A percentile compares a stretch with the other conserved stretches of the same genome.
These are phyloP conservation scores for Daldinia vernicosa DNA, from an alignment of 495 filamentous ascomycete genomes.

Conservation along the genomic window DNA sequence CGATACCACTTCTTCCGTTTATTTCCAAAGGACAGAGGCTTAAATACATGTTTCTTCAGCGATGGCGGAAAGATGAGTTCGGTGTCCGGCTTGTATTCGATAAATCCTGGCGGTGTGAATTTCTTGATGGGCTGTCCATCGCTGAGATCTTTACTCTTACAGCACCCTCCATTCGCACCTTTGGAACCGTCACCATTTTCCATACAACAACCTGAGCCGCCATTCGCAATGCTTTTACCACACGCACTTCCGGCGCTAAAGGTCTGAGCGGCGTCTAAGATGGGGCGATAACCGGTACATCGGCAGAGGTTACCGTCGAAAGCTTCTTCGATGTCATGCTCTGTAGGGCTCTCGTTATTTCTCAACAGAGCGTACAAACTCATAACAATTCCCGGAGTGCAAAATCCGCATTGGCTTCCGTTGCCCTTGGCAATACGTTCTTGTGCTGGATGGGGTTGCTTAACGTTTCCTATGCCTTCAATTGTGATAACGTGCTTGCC, in stretches of 20 bases:
- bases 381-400: conserved; percentile 98
- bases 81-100: conserved; percentile 90
- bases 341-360: conserved; percentile 72
- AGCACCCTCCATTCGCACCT: conserved; percentile 63
- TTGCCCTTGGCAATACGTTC: conserved; percentile 84
- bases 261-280: conserved; percentile 88
- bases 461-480: conserved; percentile 93
- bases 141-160: conserved; percentile 58
- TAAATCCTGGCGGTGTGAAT: conserved; percentile 86
- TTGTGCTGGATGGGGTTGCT: conserved; percentile 88
- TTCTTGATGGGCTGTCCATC: conserved; percentile 67
- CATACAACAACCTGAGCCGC: conserved; percentile 76
- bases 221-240: conserved; percentile 67
- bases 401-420: conserved; percentile 81
- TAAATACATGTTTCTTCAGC: conserved; percentile 81
- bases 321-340: conserved; percentile 84
- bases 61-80: conserved; percentile 93
- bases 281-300: conserved; percentile 94
- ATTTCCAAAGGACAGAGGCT: conserved; percentile 87
- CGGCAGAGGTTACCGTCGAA: conserved; percentile 97
- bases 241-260: conserved; percentile 66
- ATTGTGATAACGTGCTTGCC: conserved; percentile 99
- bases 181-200: conserved; percentile 54
- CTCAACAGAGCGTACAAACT: conserved; percentile 84
- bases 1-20: conserved; percentile 95